Conservation (phyloP, 768 basidiomycete genomes). For the Psilocybe tampanensis region DNA sequence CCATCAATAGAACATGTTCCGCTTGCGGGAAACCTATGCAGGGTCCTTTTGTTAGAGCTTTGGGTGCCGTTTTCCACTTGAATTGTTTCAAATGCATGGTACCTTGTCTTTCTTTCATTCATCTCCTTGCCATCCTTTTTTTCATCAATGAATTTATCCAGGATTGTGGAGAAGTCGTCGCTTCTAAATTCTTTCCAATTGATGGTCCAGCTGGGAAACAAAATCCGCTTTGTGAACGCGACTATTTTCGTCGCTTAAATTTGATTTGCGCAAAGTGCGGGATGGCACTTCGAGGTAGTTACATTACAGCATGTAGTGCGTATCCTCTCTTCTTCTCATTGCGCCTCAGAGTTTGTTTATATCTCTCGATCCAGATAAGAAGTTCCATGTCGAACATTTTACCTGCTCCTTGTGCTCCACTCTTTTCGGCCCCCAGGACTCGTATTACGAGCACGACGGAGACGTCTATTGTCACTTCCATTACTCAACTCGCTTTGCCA, state of each 20-base stretch:
- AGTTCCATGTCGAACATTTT: slow-evolving; percentile 99
- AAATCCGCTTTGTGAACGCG: slow-evolving; percentile 95
- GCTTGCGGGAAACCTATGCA: slow-evolving; percentile 84
- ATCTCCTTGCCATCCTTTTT: slow-evolving; percentile 5
- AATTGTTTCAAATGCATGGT: slow-evolving; percentile 99
- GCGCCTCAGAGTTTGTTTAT: slow-evolving; percentile 2
- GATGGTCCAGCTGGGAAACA: slow-evolving; percentile 89
- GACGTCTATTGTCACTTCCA: slow-evolving; percentile 99
- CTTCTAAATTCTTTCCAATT: slow-evolving; percentile 98
- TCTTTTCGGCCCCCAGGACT: slow-evolving; percentile 96
- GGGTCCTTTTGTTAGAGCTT: slow-evolving; percentile 94
- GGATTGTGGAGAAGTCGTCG: slow-evolving; percentile 97
- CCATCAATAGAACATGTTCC: slow-evolving; percentile 59
- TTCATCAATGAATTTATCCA: slow-evolving; percentile 32
- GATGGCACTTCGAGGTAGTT: slow-evolving; percentile 92
- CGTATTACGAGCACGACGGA: slow-evolving; percentile 98
- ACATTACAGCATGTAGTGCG: slow-evolving; percentile 98
- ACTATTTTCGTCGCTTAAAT: slow-evolving; percentile 95
- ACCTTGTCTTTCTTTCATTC: slow-evolving; percentile 31
- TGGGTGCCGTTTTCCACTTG: slow-evolving; percentile 93
- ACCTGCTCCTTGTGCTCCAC: slow-evolving; percentile 97
- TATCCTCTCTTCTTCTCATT: slow-evolving; percentile 11
- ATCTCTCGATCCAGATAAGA: slow-evolving; percentile 76
- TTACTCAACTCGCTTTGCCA: slow-evolving; percentile 97
- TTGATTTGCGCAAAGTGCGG: slow-evolving; percentile 97